phyloP scores from a whole-genome alignment of 345 rosid genomes.

The Boechera stricta region DNA sequence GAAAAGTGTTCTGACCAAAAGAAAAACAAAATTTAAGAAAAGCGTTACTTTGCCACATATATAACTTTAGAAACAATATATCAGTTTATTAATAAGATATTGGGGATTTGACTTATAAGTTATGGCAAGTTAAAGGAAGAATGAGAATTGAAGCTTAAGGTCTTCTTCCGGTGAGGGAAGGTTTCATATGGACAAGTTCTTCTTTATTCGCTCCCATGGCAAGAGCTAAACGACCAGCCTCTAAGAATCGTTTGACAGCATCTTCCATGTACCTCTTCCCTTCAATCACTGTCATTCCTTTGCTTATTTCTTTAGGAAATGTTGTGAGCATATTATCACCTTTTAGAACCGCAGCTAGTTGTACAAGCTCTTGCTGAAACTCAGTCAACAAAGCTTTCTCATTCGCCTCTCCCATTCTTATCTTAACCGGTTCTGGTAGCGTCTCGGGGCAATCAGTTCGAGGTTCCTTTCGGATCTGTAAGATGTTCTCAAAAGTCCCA shows the following conservation, averaged over 20 bases:
- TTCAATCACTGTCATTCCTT: slow-evolving; percentile 73
- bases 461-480: slow-evolving; percentile 60
- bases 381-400: slow-evolving; percentile 72
- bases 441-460: slow-evolving; percentile 84
- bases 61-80: no score
- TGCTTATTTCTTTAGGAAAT: slow-evolving; percentile 56
- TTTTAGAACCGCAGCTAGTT: slow-evolving; percentile 78
- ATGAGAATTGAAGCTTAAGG: not conserved
- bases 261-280: slow-evolving; percentile 85
- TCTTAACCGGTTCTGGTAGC: slow-evolving; percentile 64
- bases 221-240: slow-evolving; percentile 63
- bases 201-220: slow-evolving; percentile 82
- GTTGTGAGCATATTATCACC: slow-evolving; percentile 67
- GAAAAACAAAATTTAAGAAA: no score
- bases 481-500: slow-evolving; percentile 73
- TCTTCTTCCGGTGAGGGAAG: slow-evolving; percentile 64
- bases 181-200: slow-evolving; percentile 80
- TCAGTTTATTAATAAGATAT: no score
- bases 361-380: slow-evolving; percentile 83
- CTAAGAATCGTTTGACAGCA: slow-evolving; percentile 75
- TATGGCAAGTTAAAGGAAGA: no score
- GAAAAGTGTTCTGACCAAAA: no score
- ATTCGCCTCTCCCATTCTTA: slow-evolving; percentile 64
- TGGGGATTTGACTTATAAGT: no score
- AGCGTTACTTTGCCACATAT: no score